A percentile compares a stretch with the other conserved stretches of the same genome.
Conservation (phyloP, 176 grass and related monocot species). For the Chloris gayana region DNA sequence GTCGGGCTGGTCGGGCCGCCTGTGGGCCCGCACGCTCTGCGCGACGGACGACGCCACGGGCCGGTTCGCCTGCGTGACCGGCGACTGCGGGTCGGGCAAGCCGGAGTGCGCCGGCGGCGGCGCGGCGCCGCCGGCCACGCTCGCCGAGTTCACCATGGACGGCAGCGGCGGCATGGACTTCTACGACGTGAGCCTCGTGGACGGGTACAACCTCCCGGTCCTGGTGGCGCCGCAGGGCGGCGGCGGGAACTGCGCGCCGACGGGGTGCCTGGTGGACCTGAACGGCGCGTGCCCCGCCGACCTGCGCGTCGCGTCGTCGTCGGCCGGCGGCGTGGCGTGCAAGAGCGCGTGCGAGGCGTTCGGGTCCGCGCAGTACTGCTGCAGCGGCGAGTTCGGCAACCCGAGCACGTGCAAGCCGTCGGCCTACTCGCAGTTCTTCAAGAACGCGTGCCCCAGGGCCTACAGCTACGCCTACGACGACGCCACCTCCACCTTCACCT, state of each 20-base stretch:
- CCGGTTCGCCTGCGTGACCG: slow-evolving; percentile 54
- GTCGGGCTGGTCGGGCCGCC: slow-evolving; percentile 57
- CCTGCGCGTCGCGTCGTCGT: slow-evolving; percentile 30
- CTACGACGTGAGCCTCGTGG: slow-evolving; percentile 69
- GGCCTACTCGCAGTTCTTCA: slow-evolving; percentile 80
- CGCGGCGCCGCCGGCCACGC: slow-evolving; percentile 48
- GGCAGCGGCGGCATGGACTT: slow-evolving; percentile 55
- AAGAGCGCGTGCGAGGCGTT: slow-evolving; percentile 85
- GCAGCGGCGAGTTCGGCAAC: slow-evolving; percentile 69
- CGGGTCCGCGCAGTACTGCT: slow-evolving; percentile 76
- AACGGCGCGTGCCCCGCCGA: slow-evolving; percentile 58
- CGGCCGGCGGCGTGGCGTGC: slow-evolving; percentile 54
- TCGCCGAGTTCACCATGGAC: slow-evolving; percentile 69
- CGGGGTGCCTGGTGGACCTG: slow-evolving; percentile 53
- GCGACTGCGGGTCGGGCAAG: slow-evolving; percentile 56
- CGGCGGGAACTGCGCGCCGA: slow-evolving; percentile 26
- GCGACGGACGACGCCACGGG: slow-evolving; percentile 21
- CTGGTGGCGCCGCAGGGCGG: slow-evolving; percentile 53
- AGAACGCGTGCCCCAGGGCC: slow-evolving; percentile 71
- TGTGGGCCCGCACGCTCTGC: slow-evolving; percentile 69
- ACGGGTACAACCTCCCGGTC: slow-evolving; percentile 68
- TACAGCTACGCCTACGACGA: slow-evolving; percentile 98
- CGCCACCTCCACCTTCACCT: slow-evolving; percentile 81
- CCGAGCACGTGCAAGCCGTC: slow-evolving; percentile 68
- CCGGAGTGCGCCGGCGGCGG: slow-evolving; percentile 37